A percentile compares a stretch with the other conserved stretches of the same genome.
Conservation (phyloP, 2,329 filamentous ascomycete genomes). For the Botrytis galanthina region DNA sequence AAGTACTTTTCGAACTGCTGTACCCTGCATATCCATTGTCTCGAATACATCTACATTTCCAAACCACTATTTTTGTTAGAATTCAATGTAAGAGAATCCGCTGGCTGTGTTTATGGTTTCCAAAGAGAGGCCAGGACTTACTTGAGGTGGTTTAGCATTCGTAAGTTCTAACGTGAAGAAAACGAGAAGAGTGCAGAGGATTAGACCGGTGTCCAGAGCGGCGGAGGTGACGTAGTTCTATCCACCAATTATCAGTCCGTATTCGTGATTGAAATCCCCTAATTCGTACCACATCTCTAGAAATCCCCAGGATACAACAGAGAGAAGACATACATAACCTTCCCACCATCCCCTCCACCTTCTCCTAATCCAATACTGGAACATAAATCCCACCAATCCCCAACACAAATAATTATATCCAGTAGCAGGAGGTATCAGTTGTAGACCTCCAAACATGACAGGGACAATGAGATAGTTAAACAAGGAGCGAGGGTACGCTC, state of each 20-base stretch:
- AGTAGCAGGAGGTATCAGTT: slow-evolving; percentile 68
- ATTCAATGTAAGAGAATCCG: not conserved
- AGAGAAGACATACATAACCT: slow-evolving; percentile 48
- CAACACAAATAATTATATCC: slow-evolving; percentile 44
- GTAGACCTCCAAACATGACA: slow-evolving; percentile 64
- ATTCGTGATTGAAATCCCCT: not conserved
- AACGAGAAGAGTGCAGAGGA: slow-evolving; percentile 64
- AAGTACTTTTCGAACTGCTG: not conserved
- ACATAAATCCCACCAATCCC: slow-evolving; percentile 57
- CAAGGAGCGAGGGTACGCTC: slow-evolving; percentile 58
- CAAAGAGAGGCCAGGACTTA: not conserved
- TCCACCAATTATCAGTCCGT: no score
- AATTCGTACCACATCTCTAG: rapidly evolving
- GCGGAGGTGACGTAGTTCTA: slow-evolving; percentile 58
- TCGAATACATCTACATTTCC: slow-evolving; percentile 1
- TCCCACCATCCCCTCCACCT: slow-evolving; percentile 63
- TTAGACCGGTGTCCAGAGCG: slow-evolving; percentile 66
- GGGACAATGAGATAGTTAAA: slow-evolving; percentile 67
- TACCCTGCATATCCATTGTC: not conserved
- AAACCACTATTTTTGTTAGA: not conserved
- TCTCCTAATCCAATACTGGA: slow-evolving; percentile 51
- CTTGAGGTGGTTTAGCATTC: not conserved
- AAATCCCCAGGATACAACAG: not conserved
- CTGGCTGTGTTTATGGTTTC: not conserved
- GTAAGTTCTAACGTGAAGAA: slow-evolving; percentile 38